These are phyloP conservation scores for Ostreobium quekettii DNA, from an alignment of 139 green algal species.

Conservation along the genomic window DNA sequence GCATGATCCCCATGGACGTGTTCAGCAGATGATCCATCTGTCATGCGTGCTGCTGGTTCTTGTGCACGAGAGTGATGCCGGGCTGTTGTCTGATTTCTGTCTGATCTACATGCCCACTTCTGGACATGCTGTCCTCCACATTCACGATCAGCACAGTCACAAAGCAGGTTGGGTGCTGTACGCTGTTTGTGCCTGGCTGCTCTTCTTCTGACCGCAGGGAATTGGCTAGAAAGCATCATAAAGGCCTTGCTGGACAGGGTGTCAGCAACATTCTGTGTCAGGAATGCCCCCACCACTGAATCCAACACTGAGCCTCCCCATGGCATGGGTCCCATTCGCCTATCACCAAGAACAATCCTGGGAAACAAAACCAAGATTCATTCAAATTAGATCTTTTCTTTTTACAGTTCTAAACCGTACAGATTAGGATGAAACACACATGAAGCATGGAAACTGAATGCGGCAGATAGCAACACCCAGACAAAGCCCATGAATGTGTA, in stretches of 20 bases:
- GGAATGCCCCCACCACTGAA: slow-evolving; percentile 66
- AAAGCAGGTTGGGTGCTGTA: too few species aligned
- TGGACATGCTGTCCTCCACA: too few species aligned
- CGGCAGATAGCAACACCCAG: not conserved
- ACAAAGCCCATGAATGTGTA: too few species aligned
- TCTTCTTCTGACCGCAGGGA: too few species aligned
- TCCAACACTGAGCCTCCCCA: slow-evolving; percentile 75
- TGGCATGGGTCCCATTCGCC: slow-evolving; percentile 17
- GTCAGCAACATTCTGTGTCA: slow-evolving; percentile 78
- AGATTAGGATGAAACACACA: not conserved
- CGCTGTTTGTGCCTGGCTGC: too few species aligned
- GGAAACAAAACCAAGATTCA: not conserved
- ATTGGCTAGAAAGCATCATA: slow-evolving; percentile 64
- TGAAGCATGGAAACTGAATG: not conserved
- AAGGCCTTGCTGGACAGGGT: slow-evolving; percentile 66
- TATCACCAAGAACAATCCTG: slow-evolving; percentile 38
- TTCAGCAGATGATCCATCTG: too few species aligned
- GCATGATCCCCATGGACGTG: too few species aligned
- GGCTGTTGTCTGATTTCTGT: too few species aligned
- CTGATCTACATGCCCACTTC: too few species aligned
- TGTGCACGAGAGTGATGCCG: too few species aligned
- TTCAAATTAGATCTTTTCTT: slow-evolving; percentile 3
- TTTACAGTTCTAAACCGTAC: not conserved
- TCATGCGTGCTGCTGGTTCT: too few species aligned
- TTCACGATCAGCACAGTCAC: too few species aligned